Evolutionary conservation across 2,329 filamentous ascomycete species (phyloP).

Genomic region (Blastomyces emzantsi): DNA sequence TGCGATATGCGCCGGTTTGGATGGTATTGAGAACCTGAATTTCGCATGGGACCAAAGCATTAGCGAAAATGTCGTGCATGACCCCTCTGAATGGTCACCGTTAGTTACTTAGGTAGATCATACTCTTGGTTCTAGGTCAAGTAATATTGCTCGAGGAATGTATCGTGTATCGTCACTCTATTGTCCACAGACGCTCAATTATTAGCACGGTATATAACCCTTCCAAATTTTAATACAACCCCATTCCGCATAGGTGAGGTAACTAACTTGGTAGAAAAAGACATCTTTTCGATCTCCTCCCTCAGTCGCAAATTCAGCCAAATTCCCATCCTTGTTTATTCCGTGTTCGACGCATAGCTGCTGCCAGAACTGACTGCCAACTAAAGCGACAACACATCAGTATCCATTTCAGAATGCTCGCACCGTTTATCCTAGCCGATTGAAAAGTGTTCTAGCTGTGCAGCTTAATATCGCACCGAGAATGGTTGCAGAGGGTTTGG

Average conservation of each 20-base stretch:
- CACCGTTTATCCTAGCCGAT: too few species aligned
- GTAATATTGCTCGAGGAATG: conserved; percentile 88
- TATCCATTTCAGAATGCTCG: background rate
- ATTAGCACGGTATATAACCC: background rate
- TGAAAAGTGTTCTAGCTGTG: background rate
- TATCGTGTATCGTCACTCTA: conserved; percentile 97
- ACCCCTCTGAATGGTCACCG: background rate
- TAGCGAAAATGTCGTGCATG: background rate
- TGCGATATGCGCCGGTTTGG: conserved; percentile 87
- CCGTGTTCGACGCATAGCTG: conserved; percentile 97
- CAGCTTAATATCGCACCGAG: background rate
- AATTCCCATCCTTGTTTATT: conserved; percentile 92
- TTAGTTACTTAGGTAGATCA: conserved; percentile 15
- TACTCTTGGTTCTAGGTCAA: conserved; percentile 89
- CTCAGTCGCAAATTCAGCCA: conserved; percentile 96
- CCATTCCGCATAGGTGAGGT: background rate
- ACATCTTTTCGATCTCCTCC: conserved; percentile 98
- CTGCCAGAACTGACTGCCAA: conserved; percentile 98
- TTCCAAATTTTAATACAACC: background rate
- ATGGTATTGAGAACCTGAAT: conserved; percentile 75
- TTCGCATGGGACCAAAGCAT: background rate
- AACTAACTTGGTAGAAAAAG: conserved; percentile 75
- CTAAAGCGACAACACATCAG: conserved; percentile 42
- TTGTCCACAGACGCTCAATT: background rate
- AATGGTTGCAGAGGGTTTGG: background rate